A percentile compares a stretch with the other conserved stretches of the same genome.
Conservation (phyloP, 1,284 basidiomycete species). For the Anthracocystis walkeri region DNA sequence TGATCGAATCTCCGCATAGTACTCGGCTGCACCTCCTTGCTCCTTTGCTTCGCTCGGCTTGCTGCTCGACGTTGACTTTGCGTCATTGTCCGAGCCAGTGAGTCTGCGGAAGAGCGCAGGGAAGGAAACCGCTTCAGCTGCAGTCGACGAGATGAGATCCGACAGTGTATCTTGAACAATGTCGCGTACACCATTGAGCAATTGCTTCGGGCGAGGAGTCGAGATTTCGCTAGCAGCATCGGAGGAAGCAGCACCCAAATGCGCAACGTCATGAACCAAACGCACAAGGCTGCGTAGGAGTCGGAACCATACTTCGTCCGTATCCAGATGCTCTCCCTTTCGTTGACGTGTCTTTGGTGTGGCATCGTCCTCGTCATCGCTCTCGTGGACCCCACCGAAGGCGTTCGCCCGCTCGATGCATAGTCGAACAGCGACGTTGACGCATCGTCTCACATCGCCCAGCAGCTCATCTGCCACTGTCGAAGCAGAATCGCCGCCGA, state of each 20-base stretch:
- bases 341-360: neutral
- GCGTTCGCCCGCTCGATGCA: constrained; percentile 43
- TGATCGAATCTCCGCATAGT: constrained; percentile 89
- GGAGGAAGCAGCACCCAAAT: constrained; percentile 7
- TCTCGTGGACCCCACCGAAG: constrained; percentile 35
- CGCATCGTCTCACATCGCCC: constrained; percentile 28
- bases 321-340: constrained; percentile 66
- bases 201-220: constrained; percentile 3
- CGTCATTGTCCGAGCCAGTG: constrained; percentile 71
- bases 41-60: constrained; percentile 26
- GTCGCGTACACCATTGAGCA: constrained; percentile 70
- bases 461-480: constrained; percentile 23
- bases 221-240: neutral
- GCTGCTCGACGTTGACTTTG: constrained; percentile 69
- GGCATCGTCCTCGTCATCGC: constrained; percentile 34
- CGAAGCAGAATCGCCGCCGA: neutral
- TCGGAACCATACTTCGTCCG: constrained; percentile 91
- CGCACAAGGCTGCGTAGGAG: constrained; percentile 84
- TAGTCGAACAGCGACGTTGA: constrained; percentile 53
- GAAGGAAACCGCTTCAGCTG: constrained; percentile 86
- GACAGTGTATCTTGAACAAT: constrained; percentile 88
- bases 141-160: constrained; percentile 83
- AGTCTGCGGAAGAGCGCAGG: constrained; percentile 90
- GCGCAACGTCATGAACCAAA: constrained; percentile 75
- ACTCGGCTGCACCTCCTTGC: constrained; percentile 32